phyloP scores from a whole-genome alignment of 306 rosid species.

The Casuarina cunninghamiana region DNA sequence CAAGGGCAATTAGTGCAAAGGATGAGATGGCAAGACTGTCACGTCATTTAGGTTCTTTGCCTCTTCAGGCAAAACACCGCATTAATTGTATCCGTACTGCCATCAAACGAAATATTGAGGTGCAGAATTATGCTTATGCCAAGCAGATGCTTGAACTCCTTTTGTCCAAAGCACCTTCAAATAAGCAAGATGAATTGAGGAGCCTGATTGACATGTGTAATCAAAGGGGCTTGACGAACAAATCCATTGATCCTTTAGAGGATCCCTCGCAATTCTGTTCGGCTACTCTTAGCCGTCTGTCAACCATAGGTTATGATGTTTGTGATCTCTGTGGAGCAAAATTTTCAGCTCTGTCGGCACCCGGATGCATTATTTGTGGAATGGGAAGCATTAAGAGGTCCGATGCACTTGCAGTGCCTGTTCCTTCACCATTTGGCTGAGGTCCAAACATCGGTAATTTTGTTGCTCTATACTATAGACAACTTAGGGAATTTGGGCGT shows the following conservation, averaged over 20 bases:
- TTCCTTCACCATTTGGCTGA: conserved; percentile 95
- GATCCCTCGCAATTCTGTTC: conserved; percentile 96
- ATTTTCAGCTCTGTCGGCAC: conserved; percentile 76
- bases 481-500: not conserved
- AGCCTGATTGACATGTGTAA: conserved; percentile 83
- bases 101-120: conserved; percentile 93
- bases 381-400: conserved; percentile 97
- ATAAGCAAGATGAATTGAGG: conserved; percentile 89
- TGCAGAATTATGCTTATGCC: conserved; percentile 82
- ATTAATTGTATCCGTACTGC: conserved; percentile 97
- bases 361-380: conserved; percentile 95
- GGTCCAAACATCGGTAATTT: not conserved
- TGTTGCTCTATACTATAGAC: conserved; percentile 9
- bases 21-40: conserved; percentile 99
- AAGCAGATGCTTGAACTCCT: conserved; percentile 98
- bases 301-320: conserved; percentile 97
- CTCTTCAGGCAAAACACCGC: conserved; percentile 92
- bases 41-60: conserved; percentile 95
- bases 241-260: conserved; percentile 89
- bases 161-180: conserved; percentile 83
- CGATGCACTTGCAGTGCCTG: conserved; percentile 81
- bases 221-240: conserved; percentile 89
- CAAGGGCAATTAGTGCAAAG: conserved; percentile 92
- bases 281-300: conserved; percentile 89
- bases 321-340: conserved; percentile 97